Evolutionary conservation across 2,329 filamentous ascomycete species (phyloP), one percentile per base, ranked within the genome.

Genomic region (Pseudocercospora fuligena): DNA sequence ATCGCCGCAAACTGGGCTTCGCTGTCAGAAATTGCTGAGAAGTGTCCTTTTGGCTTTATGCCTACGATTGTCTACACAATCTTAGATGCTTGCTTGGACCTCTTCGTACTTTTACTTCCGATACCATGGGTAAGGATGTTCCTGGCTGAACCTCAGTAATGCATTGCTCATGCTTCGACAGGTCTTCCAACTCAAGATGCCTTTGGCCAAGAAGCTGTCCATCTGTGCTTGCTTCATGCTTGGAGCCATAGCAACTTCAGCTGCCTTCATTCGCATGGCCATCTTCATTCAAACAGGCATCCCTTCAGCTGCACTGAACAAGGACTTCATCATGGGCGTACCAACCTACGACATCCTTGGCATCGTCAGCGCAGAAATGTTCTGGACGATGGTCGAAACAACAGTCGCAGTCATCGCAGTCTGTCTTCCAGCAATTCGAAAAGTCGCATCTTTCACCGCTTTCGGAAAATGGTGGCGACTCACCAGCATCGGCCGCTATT

Each of bases 321-420:
- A 63, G 7, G 61, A 54, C 5, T 63, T 64, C 6, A 61, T 66
- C 3, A 66, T 72, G 57, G 61, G 58, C n/a, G 36, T 68, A 1
- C 61, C 56, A 1, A 61, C 53, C 1, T 70, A 67, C 29, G 66
- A 72, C 25, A 61, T 72, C 6, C 49, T 72, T 6, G 70, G 66
- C 12, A 71, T 65, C 14, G 69, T 68, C 23, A 62, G 61, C 23
- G 63, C 63, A 1, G 66, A 68, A 33, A 63, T 68, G 5, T 68
- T 68, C 46, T 68, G 66, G 66, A 68, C 66, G 14, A 68, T 68
- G 63, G 62, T 68, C 27, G 66, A 68, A 14, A 65, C 63, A 19
- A 68, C 63, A 6, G 47, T 68, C 7, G 66, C 66, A n/a, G 33
- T 68, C 27, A 68, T 65, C 29, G 66, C 66, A 9, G 63, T 68